These are phyloP conservation scores for Medicago arabica DNA, from an alignment of 306 rosid species.

Conservation along the genomic window DNA sequence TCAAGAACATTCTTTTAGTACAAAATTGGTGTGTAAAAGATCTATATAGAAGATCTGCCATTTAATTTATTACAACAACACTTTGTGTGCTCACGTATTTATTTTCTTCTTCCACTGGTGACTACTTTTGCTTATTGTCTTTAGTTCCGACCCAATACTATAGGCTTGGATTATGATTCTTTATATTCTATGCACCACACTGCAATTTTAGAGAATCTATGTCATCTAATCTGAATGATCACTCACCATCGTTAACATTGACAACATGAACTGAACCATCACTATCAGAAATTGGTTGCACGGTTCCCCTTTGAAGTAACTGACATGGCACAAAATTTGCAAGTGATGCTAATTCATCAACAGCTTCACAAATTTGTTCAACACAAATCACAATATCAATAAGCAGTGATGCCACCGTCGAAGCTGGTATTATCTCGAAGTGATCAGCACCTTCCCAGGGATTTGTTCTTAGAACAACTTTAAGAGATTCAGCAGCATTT, in stretches of 20 bases:
- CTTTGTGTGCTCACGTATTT: not conserved
- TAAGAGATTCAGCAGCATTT: conserved; percentile 42
- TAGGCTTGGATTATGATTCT: not conserved
- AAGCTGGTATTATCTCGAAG: conserved; percentile 37
- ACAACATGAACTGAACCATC: conserved; percentile 37
- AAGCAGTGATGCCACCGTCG: conserved; percentile 47
- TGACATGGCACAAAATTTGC: conserved; percentile 34
- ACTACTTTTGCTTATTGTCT: not conserved
- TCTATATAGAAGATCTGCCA: not conserved
- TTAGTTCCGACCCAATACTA: not conserved
- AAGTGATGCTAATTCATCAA: conserved; percentile 44
- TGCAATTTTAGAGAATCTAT: not conserved
- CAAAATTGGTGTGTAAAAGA: not conserved
- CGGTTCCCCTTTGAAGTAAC: conserved; percentile 34
- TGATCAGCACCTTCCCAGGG: conserved; percentile 42
- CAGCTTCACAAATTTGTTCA: conserved; percentile 44
- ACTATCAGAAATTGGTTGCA: conserved; percentile 28
- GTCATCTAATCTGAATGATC: not conserved
- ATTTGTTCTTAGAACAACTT: conserved; percentile 36
- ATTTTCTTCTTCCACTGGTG: not conserved
- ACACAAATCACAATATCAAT: conserved; percentile 45
- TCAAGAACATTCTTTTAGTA: not conserved
- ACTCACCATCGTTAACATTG: not conserved
- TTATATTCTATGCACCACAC: not conserved
- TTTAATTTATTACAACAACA: not conserved